Evolutionary conservation across 2,329 filamentous ascomycete species (phyloP).

Genomic region (Penicillium sp.): DNA sequence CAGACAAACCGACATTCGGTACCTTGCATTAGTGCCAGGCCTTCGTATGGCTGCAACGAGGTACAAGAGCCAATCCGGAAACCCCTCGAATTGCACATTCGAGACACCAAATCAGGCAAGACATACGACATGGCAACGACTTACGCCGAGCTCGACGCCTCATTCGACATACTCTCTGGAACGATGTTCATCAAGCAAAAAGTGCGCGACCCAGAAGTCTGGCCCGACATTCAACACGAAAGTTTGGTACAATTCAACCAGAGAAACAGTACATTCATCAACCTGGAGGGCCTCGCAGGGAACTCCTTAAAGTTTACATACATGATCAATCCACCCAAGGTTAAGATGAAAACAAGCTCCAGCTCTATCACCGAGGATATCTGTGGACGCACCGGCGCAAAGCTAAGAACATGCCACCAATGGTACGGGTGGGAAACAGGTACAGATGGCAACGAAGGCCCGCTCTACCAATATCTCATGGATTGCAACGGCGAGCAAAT

Average conservation of each 20-base stretch:
- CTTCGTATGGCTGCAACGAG: slow-evolving; percentile 23
- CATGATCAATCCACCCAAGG: slow-evolving; percentile 10
- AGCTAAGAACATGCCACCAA: slow-evolving; percentile 21
- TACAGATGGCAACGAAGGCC: slow-evolving; percentile 8
- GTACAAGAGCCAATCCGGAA: slow-evolving; percentile 3
- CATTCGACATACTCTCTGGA: slow-evolving; percentile 24
- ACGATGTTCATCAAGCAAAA: slow-evolving; percentile 24
- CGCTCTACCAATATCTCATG: slow-evolving; percentile 22
- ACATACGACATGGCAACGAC: slow-evolving; percentile 16
- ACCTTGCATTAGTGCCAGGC: slow-evolving; percentile 16
- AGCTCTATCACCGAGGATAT: background rate
- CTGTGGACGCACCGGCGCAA: background rate
- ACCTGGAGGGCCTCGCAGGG: slow-evolving; percentile 29
- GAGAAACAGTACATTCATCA: slow-evolving; percentile 23
- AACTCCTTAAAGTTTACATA: slow-evolving; percentile 28
- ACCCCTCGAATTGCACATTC: slow-evolving; percentile 17
- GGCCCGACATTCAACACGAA: slow-evolving; percentile 1
- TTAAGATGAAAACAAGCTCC: slow-evolving; percentile 7
- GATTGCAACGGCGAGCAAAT: slow-evolving; percentile 15
- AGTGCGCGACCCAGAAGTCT: slow-evolving; percentile 9
- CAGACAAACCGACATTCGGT: background rate
- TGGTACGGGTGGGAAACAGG: background rate
- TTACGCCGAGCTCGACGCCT: slow-evolving; percentile 23
- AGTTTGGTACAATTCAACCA: slow-evolving; percentile 16
- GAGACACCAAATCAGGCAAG: slow-evolving; percentile 14